Evolutionary conservation across 225 moss, liverwort and hornwort species (phyloP).

Genomic region (Polytrichum commune): DNA sequence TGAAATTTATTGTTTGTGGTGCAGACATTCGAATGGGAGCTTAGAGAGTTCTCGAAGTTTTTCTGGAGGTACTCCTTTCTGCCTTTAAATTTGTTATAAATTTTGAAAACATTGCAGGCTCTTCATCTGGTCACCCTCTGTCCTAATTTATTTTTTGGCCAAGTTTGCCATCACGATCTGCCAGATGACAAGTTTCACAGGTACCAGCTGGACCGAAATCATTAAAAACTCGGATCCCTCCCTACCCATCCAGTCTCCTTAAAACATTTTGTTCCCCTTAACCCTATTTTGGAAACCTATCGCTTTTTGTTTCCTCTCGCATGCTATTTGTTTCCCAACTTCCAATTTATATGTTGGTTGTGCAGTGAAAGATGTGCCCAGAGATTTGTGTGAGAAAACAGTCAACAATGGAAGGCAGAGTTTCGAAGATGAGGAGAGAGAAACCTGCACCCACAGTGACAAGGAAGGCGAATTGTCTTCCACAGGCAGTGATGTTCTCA

Average conservation of each 20-base stretch:
- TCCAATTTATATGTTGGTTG: background rate
- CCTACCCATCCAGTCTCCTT: too few relatives aligned
- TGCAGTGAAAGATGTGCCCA: conserved; percentile 17
- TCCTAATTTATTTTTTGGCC: background rate
- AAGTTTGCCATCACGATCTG: background rate
- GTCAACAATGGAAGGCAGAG: background rate
- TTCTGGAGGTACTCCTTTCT: conserved; percentile 25
- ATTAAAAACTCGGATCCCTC: background rate
- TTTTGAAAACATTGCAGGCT: background rate
- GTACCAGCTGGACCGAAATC: background rate
- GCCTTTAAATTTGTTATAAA: background rate
- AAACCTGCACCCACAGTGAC: background rate
- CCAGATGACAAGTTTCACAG: background rate
- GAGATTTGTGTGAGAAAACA: conserved; percentile 3
- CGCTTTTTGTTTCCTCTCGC: too few relatives aligned
- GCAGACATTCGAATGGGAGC: conserved; percentile 29
- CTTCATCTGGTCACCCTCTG: background rate
- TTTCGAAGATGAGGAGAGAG: conserved; percentile 9
- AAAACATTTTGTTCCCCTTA: too few relatives aligned
- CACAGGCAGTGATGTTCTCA: conserved; percentile 19
- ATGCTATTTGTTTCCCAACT: too few relatives aligned
- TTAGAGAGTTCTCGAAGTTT: conserved; percentile 20
- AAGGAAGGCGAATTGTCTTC: conserved; percentile 14
- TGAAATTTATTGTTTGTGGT: conserved; percentile 25
- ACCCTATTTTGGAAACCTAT: too few relatives aligned